Evolutionary conservation across 495 filamentous ascomycete species (phyloP).

Genomic region (Achaetomiella virescens): DNA sequence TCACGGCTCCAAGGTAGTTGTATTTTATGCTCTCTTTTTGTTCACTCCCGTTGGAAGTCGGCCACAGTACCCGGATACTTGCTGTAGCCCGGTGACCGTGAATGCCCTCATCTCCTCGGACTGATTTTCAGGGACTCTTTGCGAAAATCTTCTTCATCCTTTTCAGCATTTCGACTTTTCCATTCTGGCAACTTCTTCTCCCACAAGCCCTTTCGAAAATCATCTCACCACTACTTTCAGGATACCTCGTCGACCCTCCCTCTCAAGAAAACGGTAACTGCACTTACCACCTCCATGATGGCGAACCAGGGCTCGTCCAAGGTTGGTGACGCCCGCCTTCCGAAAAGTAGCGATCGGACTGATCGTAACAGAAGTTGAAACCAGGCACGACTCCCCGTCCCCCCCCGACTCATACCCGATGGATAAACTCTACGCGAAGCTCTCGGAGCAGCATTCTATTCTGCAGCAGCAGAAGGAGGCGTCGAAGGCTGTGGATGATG

Average conservation of each 20-base stretch:
- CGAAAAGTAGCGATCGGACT: conserved; percentile 9
- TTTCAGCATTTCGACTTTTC: not conserved
- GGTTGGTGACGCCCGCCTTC: conserved; percentile 22
- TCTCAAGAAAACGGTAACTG: conserved; percentile 39
- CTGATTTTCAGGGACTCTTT: too few relatives aligned
- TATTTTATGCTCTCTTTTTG: not conserved
- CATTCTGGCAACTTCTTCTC: not conserved
- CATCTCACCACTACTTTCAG: not conserved
- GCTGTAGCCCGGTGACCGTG: too few relatives aligned
- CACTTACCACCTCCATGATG: conserved; percentile 43
- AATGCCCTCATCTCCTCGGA: not conserved
- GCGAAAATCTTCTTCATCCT: too few relatives aligned
- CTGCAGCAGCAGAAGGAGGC: conserved; percentile 50
- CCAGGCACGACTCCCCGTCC: conserved; percentile 36
- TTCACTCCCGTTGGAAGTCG: not conserved
- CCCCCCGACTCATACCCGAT: conserved; percentile 38
- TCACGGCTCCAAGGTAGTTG: conserved; percentile 12
- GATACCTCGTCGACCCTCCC: conserved; percentile 8
- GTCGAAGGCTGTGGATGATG: conserved; percentile 41
- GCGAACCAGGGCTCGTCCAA: conserved; percentile 44
- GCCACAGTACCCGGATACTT: not conserved
- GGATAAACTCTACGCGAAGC: conserved; percentile 59
- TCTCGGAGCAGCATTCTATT: conserved; percentile 60
- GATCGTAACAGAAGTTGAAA: conserved; percentile 45
- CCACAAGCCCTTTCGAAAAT: not conserved